phyloP scores from a whole-genome alignment of 176 grass and related monocot species.

The Avena sativa region DNA sequence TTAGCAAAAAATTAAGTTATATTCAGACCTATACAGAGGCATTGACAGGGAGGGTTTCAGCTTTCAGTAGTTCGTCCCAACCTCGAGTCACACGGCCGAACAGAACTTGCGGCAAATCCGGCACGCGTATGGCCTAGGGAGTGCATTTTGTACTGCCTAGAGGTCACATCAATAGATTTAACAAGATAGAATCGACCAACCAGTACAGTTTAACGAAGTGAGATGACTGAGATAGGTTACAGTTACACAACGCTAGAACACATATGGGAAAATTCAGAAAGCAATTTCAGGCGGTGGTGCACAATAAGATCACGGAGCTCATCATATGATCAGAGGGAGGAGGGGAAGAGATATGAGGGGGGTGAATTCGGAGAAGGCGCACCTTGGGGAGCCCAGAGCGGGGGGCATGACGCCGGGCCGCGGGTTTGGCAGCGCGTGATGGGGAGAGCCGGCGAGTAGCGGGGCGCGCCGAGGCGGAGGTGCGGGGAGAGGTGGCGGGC shows the following conservation, averaged over 20 bases:
- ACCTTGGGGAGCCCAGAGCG: slow-evolving; percentile 31
- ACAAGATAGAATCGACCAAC: background rate
- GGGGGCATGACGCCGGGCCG: background rate
- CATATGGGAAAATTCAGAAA: background rate
- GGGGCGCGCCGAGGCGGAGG: slow-evolving; percentile 30
- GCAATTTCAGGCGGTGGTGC: background rate
- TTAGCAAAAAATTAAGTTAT: background rate
- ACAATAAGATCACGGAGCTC: background rate
- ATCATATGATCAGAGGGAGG: background rate
- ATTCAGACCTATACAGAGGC: background rate
- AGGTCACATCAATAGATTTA: background rate
- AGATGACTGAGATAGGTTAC: background rate
- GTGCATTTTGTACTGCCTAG: background rate
- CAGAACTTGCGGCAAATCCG: background rate
- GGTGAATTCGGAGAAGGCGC: background rate
- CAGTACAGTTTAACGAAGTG: background rate
- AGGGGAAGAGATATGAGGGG: background rate
- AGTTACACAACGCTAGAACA: background rate
- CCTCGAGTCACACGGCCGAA: background rate
- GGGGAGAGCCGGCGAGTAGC: background rate
- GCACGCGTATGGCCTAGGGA: background rate
- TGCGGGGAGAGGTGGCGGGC: slow-evolving; percentile 32
- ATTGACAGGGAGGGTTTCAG: background rate
- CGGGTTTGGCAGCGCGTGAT: background rate
- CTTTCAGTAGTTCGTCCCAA: background rate